phyloP scores from a whole-genome alignment of 805 yeast genomes.

The Ogataea nakhonphanomensis region DNA sequence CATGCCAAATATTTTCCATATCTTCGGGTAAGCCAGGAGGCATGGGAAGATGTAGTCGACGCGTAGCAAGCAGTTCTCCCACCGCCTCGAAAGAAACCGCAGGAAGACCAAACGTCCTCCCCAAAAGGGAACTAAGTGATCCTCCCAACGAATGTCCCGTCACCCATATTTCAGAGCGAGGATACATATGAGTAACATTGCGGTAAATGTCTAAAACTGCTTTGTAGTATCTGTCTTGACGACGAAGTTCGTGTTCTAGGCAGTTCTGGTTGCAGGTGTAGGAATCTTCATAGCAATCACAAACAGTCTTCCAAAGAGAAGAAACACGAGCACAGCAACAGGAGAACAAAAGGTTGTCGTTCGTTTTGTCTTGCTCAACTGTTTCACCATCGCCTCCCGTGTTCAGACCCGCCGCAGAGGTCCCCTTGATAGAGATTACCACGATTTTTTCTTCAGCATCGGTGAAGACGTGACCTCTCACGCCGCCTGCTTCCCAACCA shows the following conservation, averaged over 20 bases:
- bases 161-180: slow-evolving; percentile 75
- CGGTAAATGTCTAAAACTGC: slow-evolving; percentile 75
- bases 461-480: slow-evolving; percentile 88
- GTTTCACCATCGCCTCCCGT: slow-evolving; percentile 56
- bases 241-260: slow-evolving; percentile 67
- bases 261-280: slow-evolving; percentile 89
- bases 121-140: slow-evolving; percentile 72
- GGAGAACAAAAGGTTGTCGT: slow-evolving; percentile 85
- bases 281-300: slow-evolving; percentile 83
- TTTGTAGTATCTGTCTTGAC: slow-evolving; percentile 77
- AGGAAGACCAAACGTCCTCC: slow-evolving; percentile 87
- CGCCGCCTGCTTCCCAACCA: slow-evolving; percentile 86
- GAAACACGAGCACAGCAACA: slow-evolving; percentile 96
- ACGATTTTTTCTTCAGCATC: slow-evolving; percentile 52
- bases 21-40: slow-evolving; percentile 85
- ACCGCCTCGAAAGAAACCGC: slow-evolving; percentile 91
- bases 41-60: slow-evolving; percentile 81
- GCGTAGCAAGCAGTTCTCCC: slow-evolving; percentile 81
- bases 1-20: slow-evolving; percentile 85
- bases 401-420: slow-evolving; percentile 74
- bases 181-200: slow-evolving; percentile 65
- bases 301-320: slow-evolving; percentile 90
- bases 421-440: slow-evolving; percentile 84
- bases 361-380: slow-evolving; percentile 71
- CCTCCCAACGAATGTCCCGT: slow-evolving; percentile 98